Base-by-base conservation (phyloP, 2,329 filamentous ascomycete species). In the Pseudocercospora fijiensis region DNA sequence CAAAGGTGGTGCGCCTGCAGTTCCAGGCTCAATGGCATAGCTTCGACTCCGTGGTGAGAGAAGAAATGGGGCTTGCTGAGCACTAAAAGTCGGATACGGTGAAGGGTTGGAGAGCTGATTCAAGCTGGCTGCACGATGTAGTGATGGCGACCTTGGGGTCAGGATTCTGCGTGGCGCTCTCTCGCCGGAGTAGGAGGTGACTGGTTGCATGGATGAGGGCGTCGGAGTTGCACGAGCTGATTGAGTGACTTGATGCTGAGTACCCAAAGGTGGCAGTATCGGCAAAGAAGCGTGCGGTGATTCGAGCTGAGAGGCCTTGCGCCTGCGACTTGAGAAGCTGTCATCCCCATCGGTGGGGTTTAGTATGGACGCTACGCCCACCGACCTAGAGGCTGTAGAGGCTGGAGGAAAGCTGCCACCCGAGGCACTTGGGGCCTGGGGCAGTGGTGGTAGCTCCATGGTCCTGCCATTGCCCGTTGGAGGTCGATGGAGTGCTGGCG, bases 91-190 rank as follows among this genome's bases (percentile, higher is more conserved):
- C 24, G 77, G 79, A 18, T 79, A 80, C 0, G 77, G 59, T 20
- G 66, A 74, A 30, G 76, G 76, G 53, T 78, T 78, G 16, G 53
- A 37, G 37, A 82, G 69, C 73, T 76, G 60, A 30, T 80, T 80
- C 11, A 84, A 71, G 69, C 83, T 86, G 18, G 81, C 78, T 26
- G 83, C 79, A 65, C 85, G 82, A 60, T 78, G 77, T 45, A 81
- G 58, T 4, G 72, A 76, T 9, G 86, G 85, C 9, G 86, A 87
- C 67, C 82, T 80, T 0, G 86, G 85, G 10, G 84, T 86, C 65
- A 87, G 72, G n/a, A 85, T 81, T 33, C 82, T 81, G 67, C 85
- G 67, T 16, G 67, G 66, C 33, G 62, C 55, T 57, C 62, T 56
- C 6, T 65, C 66, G 8, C 61, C 60, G 11, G 24, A 56, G 27